Base-by-base conservation (phyloP, 257 asterid genomes). In the Osmanthus fragrans region DNA sequence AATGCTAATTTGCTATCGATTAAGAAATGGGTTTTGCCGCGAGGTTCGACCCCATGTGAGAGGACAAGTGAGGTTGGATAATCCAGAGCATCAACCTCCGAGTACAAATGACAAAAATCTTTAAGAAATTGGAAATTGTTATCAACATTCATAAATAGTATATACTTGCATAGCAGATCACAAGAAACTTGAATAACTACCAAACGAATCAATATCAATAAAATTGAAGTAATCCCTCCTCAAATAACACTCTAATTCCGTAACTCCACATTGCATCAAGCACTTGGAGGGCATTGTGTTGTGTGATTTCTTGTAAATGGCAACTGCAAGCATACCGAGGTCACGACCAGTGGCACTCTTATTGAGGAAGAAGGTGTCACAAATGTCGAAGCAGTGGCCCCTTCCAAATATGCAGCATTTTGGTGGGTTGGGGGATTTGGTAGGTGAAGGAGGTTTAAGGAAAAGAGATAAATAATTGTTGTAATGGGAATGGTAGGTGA, bases 231-330 rank as follows among this genome's bases (percentile, higher is more conserved):
- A 91, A 79, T 92, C 95, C 77, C 88, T 88, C 30, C 86, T 74
- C 88, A 95, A 74, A 80, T 85, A 91, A 67, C 96, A 77, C 84
- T 91, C 96, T 93, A 71, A 91, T 76, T 64, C 99, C 97, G 74
- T 96, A 93, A 76, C 97, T 96, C 47, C 97, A 95, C 92, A 95
- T 89, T 73, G 96, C 96, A 88, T 93, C 98, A 83, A 95, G 96
- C 82, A 93, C 93, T 34, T 88, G 87, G 80, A 93, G 96, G 70
- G 81, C 85, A 47, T 84, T 84, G 67, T n/a, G n/a, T n/a, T n/a
- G n/a, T 81, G 71, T 79, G 87, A 72, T 49, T 86, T 90, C 84
- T 89, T 88, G 83, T 91, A 83, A 63, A 89, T 76, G 66, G 98
- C 87, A 5, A 94, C 94, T 71, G 94, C 82, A 21, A 95, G 96